Evolutionary conservation across 192 early-diverging fungal species (phyloP), one percentile per base, ranked within the genome.

Genomic region (Mortierella claussenii): DNA sequence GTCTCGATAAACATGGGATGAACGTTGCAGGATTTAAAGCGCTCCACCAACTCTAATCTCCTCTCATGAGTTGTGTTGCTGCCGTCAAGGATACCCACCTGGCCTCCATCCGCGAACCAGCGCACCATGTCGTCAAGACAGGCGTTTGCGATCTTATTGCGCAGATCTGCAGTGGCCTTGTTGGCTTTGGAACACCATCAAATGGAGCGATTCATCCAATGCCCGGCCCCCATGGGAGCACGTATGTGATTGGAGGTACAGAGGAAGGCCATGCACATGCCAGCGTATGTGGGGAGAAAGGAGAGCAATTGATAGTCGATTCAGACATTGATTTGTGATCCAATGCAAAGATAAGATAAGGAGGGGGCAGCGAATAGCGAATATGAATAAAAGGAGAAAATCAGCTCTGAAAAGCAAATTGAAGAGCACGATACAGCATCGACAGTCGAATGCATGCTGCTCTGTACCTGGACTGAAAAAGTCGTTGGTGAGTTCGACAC

Each of bases 381-480:
- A 44, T 24, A 44, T n/a, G 42, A 28, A n/a, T 36, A 58, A 49
- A 49, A 28, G 20, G 1, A 1, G 32, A 52, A 40, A 42, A 51
- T 4, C 11, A 21, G 20, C 37, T 24, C 23, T 24, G 27, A 31
- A 12, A 7, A 7, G 18, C 40, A 23, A 42, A 10, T 42, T 2
- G n/a, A n/a, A n/a, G n/a, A n/a, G n/a, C n/a, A n/a, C n/a, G n/a
- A n/a, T n/a, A n/a, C n/a, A n/a, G n/a, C n/a, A n/a, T n/a, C n/a
- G n/a, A n/a, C n/a, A n/a, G n/a, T n/a, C n/a, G n/a, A n/a, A n/a
- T n/a, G n/a, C n/a, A n/a, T n/a, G n/a, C n/a, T n/a, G n/a, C n/a
- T n/a, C 12, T 13, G 7, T 80, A 89, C 88, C 76, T 21, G 93
- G 91, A 71, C 91, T 88, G 69, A 97, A 97, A 84, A 94, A 95